Base-by-base conservation (phyloP, 148 eudicot genomes). In the Nepenthes mirabilis region DNA sequence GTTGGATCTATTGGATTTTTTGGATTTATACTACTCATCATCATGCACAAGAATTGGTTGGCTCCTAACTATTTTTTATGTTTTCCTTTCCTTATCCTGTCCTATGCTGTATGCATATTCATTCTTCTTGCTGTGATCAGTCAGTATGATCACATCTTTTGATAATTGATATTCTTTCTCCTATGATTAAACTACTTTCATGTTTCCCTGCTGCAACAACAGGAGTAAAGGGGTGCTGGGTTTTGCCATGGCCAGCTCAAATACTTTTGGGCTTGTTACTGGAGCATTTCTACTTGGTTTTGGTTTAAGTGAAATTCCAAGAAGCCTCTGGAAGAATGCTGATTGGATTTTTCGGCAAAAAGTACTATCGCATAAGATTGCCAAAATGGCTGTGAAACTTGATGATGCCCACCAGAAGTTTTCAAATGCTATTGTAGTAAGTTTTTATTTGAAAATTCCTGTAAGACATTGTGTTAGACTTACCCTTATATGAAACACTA, bases 281-380 rank as follows among this genome's bases (percentile, higher is more conserved):
- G 98, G 98, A 68, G 88, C 86, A 65, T 83, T 91, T 82, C 85
- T 91, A 74, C 98, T 91, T 74, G 98, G 98, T 71, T 91, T 91
- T 83, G 98, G 95, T 57, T 76, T 91, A 73, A 83, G 91, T 71
- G 98, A 91, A 75, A 86, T 91, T 74, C 98, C 98, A 52, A 87
- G 85, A 63, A 79, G 71, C 74, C 83, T 83, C 62, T 91, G 98
- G 98, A 88, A 79, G 75, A 86, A 82, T 75, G 88, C 98, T 66
- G 88, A 91, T 69, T 91, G 98, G 98, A 86, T 79, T 37, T 78
- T 78, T 64, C 84, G 84, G 65, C 96, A 86, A 63, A 91, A 91
- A 74, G 72, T 75, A 61, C 82, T 91, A 34, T 88, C 96, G 32
- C 98, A 88, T 80, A 88, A 88, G 68, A 80, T 91, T 66, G 86